phyloP scores from a whole-genome alignment of 306 rosid species.

The Cicer arietinum region DNA sequence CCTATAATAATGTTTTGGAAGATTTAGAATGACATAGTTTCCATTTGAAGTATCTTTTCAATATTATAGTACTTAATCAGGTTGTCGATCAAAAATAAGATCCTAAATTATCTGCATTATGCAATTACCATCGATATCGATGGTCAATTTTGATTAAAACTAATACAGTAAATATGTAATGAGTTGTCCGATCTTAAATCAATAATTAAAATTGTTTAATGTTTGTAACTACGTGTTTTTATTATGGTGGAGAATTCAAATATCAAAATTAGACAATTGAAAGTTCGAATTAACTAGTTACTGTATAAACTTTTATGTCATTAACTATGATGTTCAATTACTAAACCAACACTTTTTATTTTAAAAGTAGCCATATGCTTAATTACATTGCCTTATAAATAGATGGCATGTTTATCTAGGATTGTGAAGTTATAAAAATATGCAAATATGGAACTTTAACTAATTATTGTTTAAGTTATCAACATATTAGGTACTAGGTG shows the following conservation, averaged over 20 bases:
- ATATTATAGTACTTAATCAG: background rate
- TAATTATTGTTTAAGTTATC: background rate
- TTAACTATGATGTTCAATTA: too few relatives aligned
- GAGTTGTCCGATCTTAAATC: too few relatives aligned
- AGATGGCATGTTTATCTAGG: too few relatives aligned
- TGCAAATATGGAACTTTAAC: background rate
- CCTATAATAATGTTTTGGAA: background rate
- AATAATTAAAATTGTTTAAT: too few relatives aligned
- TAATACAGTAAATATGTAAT: too few relatives aligned
- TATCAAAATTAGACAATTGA: background rate
- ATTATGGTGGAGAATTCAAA: background rate
- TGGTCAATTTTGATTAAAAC: too few relatives aligned
- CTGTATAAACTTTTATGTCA: too few relatives aligned
- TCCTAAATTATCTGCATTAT: too few relatives aligned
- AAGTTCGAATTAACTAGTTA: too few relatives aligned
- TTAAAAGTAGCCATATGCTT: background rate
- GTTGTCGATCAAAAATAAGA: background rate
- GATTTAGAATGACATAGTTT: slow-evolving; percentile 22
- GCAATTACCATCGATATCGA: too few relatives aligned
- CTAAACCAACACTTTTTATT: background rate
- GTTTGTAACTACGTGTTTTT: too few relatives aligned
- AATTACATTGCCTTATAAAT: background rate
- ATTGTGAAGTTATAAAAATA: background rate
- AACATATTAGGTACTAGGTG: background rate
- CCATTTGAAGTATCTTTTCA: slow-evolving; percentile 1